phyloP scores from a whole-genome alignment of 768 basidiomycete species.

The Rubroboletus pulcherrimus region DNA sequence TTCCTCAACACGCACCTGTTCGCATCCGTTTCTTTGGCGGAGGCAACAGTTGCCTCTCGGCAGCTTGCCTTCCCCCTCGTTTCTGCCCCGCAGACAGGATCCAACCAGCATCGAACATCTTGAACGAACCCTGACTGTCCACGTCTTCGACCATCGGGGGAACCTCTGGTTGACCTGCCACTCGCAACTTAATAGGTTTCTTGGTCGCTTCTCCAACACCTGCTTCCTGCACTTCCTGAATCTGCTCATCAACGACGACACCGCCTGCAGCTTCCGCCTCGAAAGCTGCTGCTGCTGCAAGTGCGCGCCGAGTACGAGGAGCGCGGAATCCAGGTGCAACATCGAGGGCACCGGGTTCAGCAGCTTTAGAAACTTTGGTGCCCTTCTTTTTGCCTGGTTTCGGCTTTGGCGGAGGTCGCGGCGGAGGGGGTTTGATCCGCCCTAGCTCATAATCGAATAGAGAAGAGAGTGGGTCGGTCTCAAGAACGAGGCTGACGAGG shows the following conservation, averaged over 20 bases:
- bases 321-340: constrained; percentile 44
- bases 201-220: constrained; percentile 18
- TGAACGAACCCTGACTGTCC: constrained; percentile 70
- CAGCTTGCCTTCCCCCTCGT: constrained; percentile 52
- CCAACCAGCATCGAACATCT: constrained; percentile 83
- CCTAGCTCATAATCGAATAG: constrained; percentile 69
- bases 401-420: constrained; percentile 46
- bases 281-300: constrained; percentile 41
- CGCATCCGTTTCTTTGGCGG: constrained; percentile 56
- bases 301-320: constrained; percentile 46
- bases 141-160: constrained; percentile 68
- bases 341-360: constrained; percentile 32
- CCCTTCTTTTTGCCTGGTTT: constrained; percentile 42
- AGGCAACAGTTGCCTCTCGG: constrained; percentile 43
- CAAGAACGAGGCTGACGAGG: constrained; percentile 51
- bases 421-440: constrained; percentile 55
- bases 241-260: constrained; percentile 10
- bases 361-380: constrained; percentile 17
- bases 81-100: constrained; percentile 74
- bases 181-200: constrained; percentile 27
- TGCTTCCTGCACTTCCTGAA: constrained; percentile 1
- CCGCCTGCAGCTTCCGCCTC: constrained; percentile 36
- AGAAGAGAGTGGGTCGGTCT: constrained; percentile 56
- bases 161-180: constrained; percentile 32
- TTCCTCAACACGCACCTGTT: constrained; percentile 33